Evolutionary conservation across 1,284 basidiomycete species (phyloP), one percentile per base, ranked within the genome.

Genomic region (Mycosarcoma mackinlayi): DNA sequence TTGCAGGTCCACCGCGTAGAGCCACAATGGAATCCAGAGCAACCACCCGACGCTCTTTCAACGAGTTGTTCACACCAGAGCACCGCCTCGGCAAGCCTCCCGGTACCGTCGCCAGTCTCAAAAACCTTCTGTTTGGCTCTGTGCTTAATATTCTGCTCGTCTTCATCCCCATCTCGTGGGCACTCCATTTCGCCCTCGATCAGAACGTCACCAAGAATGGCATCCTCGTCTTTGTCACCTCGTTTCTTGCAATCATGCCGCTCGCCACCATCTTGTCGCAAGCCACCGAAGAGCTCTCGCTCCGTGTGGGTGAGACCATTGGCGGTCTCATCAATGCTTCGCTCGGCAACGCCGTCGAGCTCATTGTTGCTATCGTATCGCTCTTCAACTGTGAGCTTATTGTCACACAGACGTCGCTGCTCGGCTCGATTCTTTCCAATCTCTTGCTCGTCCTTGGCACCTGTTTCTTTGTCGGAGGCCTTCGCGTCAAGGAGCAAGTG

Each of bases 321-420:
- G 76, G 77, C 14, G 77, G 77, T 41, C 67, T 79, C 25, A 67
- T 79, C 59, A 79, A 79, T 27, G 77, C 77, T 27, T 74, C 77
- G 3, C 60, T 79, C 25, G 77, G 77, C 21, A 79, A 79, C 27
- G 77, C 77, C 2, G 77, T 79, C 50, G 77, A 79, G 39, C 42
- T 79, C 33, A 79, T 79, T 45, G 77, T 79, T 6, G 77, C 77
- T 25, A 79, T 79, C 51, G 74, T 79, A 14, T 75, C 77, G 31
- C 68, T 79, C 19, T 74, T 79, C 61, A 53, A 79, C 19, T 79
- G 77, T 64, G 69, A 79, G 54, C 54, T 77, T 9, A 70, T 66
- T 37, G 75, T 79, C 44, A 74, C 73, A 0, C 77, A 79, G 44
- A 77, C 77, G 4, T 77, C 75, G 37, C 50, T 79, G 21, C 58